Evolutionary conservation across 75 land plant genomes (phyloP).

Genomic region (Cryptomeria japonica): DNA sequence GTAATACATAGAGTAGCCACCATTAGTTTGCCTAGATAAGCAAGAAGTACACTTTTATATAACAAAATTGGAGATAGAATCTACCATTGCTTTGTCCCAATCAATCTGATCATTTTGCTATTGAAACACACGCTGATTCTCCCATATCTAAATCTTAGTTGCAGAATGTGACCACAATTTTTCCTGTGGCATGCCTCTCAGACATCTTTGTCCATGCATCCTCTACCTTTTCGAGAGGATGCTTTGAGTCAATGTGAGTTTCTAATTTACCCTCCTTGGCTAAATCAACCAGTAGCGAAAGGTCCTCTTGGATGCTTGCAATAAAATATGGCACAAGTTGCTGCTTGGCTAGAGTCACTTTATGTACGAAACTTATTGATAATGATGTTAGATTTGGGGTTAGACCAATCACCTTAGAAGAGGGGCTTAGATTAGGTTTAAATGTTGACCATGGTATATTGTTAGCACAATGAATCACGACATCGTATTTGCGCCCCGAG

Average conservation of each 20-base stretch:
- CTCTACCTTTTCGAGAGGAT: slow-evolving; percentile 41
- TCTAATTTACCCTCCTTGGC: slow-evolving; percentile 50
- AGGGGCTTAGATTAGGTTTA: slow-evolving; percentile 48
- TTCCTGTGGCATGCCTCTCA: slow-evolving; percentile 72
- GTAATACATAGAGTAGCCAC: too few species aligned
- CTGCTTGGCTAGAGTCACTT: slow-evolving; percentile 58
- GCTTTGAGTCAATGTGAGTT: slow-evolving; percentile 46
- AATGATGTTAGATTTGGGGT: slow-evolving; percentile 43
- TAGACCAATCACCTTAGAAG: slow-evolving; percentile 65
- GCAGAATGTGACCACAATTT: slow-evolving; percentile 31
- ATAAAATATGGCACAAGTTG: slow-evolving; percentile 44
- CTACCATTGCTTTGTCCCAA: too few species aligned
- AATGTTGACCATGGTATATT: slow-evolving; percentile 54
- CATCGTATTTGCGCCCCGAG: slow-evolving; percentile 66
- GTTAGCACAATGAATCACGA: slow-evolving; percentile 57
- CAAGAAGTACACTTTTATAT: too few species aligned
- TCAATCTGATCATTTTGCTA: too few species aligned
- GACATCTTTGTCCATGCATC: slow-evolving; percentile 63
- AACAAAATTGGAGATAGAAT: too few species aligned
- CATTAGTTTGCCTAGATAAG: too few species aligned
- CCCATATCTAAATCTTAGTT: too few species aligned
- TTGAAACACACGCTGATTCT: too few species aligned
- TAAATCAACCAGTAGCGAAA: slow-evolving; percentile 35
- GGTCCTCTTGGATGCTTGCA: slow-evolving; percentile 25
- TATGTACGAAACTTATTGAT: slow-evolving; percentile 25